Evolutionary conservation across 225 moss, liverwort and hornwort species (phyloP).

Genomic region (Climacium dendroides): DNA sequence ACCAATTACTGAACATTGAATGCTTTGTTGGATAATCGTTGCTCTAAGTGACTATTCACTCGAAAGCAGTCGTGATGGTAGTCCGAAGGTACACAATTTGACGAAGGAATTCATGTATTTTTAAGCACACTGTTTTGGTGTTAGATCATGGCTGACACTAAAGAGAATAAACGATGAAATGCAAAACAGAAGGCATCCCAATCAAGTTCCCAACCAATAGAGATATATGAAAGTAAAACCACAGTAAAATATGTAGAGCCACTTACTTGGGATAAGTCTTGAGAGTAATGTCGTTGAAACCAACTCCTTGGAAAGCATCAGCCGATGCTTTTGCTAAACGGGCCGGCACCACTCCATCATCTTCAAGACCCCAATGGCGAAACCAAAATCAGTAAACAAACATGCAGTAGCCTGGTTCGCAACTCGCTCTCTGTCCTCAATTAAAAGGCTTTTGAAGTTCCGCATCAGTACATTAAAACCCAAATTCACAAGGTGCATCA

Average conservation of each 20-base stretch:
- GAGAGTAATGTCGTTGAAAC: slow-evolving; percentile 33
- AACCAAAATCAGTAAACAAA: not conserved
- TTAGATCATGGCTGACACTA: not conserved
- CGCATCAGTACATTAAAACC: not conserved
- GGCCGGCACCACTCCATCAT: slow-evolving; percentile 40
- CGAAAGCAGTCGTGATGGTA: not conserved
- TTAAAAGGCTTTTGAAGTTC: not conserved
- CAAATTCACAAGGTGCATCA: not conserved
- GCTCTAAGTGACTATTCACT: not conserved
- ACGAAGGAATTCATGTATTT: not conserved
- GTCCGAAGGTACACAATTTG: not conserved
- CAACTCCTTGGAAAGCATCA: slow-evolving; percentile 37
- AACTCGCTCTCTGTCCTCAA: not conserved
- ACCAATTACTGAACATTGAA: not conserved
- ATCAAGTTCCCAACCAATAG: not conserved
- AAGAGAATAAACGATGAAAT: no score
- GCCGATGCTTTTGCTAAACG: slow-evolving; percentile 21
- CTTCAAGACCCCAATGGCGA: not conserved
- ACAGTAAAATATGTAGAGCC: not conserved
- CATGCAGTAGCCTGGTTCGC: not conserved
- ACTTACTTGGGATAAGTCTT: slow-evolving; percentile 29
- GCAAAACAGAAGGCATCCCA: not conserved
- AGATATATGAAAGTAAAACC: not conserved
- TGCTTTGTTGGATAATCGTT: not conserved
- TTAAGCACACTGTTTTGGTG: not conserved